phyloP scores from a whole-genome alignment of 2,329 filamentous ascomycete species.

The Xylaria sp. region DNA sequence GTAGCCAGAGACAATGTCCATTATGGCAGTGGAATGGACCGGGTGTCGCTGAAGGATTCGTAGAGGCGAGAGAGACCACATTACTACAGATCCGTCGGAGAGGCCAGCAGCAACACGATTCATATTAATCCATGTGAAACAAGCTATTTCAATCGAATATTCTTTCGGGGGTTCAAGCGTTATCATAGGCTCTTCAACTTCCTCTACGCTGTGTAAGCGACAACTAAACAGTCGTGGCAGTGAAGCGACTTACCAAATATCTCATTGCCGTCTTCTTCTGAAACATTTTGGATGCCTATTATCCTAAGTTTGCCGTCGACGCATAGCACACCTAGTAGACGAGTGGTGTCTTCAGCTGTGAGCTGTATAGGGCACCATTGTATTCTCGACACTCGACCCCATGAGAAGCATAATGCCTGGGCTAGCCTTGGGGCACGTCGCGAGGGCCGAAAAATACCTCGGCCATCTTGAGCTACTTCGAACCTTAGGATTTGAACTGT shows the following conservation, averaged over 20 bases:
- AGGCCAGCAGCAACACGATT: constrained; percentile 67
- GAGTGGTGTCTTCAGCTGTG: constrained; percentile 45
- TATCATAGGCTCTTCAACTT: constrained; percentile 57
- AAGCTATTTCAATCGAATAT: constrained; percentile 60
- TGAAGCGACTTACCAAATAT: constrained; percentile 54
- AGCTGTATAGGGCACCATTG: constrained; percentile 63
- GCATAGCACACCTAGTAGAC: constrained; percentile 61
- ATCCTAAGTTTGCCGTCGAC: constrained; percentile 63
- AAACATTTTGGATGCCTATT: constrained; percentile 53
- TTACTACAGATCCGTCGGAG: constrained; percentile 64
- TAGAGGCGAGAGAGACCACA: constrained; percentile 66
- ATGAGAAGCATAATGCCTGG: constrained; percentile 60
- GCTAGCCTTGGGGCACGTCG: constrained; percentile 52
- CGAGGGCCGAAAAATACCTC: constrained; percentile 51
- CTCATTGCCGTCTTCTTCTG: constrained; percentile 43
- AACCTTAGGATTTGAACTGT: constrained; percentile 65
- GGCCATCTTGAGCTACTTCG: constrained; percentile 45
- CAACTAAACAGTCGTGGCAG: constrained; percentile 1
- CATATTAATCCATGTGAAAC: constrained; percentile 64
- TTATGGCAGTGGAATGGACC: constrained; percentile 63
- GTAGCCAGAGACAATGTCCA: constrained; percentile 66
- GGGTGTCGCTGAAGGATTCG: constrained; percentile 62
- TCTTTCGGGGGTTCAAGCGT: constrained; percentile 59
- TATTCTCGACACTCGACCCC: constrained; percentile 61
- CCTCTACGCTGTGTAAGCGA: constrained; percentile 52